phyloP scores from a whole-genome alignment of 768 basidiomycete genomes.

The Leccinum boreale region DNA sequence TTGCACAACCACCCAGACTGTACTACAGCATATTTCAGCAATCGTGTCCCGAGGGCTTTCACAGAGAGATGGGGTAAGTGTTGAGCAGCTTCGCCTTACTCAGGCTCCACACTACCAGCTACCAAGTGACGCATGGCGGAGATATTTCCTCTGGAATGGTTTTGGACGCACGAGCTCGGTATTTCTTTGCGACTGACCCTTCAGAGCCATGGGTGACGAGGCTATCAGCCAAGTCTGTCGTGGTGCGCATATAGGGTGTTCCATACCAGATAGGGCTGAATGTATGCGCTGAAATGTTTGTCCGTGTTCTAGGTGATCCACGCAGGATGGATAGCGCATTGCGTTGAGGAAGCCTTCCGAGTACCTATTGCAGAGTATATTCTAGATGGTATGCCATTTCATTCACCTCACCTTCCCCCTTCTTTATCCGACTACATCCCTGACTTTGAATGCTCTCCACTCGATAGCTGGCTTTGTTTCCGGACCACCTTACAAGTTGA shows the following conservation, averaged over 20 bases:
- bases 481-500: constrained; percentile 18
- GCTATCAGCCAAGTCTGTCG: constrained; percentile 25
- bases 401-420: background rate
- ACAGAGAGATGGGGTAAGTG: constrained; percentile 26
- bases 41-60: constrained; percentile 18
- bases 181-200: constrained; percentile 30
- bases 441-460: constrained; percentile 1
- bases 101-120: background rate
- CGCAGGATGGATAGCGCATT: constrained; percentile 30
- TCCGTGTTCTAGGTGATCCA: constrained; percentile 25
- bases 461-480: constrained; percentile 18
- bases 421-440: background rate
- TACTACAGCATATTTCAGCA: constrained; percentile 29
- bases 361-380: constrained; percentile 28
- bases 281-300: constrained; percentile 5
- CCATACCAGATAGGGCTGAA: background rate
- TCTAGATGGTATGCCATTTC: constrained; percentile 27
- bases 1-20: background rate
- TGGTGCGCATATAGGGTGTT: constrained; percentile 20
- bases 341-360: constrained; percentile 23
- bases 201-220: constrained; percentile 27
- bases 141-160: constrained; percentile 11
- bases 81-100: background rate
- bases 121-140: constrained; percentile 26
- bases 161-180: constrained; percentile 15